phyloP scores from a whole-genome alignment of 257 asterid species.

The Paulownia fortunei region DNA sequence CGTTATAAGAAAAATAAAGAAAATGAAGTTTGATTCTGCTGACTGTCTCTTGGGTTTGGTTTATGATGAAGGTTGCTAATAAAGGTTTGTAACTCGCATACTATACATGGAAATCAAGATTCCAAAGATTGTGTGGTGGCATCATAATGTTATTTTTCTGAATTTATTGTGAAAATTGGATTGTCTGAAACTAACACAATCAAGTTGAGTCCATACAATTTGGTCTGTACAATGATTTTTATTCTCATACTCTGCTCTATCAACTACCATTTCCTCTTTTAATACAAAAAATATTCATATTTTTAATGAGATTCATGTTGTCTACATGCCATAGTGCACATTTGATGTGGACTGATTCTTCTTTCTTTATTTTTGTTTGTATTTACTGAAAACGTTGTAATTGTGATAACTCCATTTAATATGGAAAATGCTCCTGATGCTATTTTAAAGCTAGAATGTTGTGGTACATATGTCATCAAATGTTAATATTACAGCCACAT shows the following conservation, averaged over 20 bases:
- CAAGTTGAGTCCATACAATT: not conserved
- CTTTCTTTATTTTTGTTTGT: not conserved
- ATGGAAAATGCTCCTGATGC: no score
- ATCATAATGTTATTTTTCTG: not conserved
- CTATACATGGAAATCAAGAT: not conserved
- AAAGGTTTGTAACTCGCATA: not conserved
- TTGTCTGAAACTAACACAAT: not conserved
- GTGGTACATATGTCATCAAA: no score
- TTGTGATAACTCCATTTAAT: no score
- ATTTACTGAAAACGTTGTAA: not conserved
- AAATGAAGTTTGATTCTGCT: constrained; percentile 7
- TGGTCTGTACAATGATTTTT: not conserved
- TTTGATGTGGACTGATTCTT: not conserved
- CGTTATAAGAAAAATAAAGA: not conserved
- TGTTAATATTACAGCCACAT: not conserved
- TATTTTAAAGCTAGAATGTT: no score
- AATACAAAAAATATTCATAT: not conserved
- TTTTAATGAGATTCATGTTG: no score
- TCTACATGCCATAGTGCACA: no score
- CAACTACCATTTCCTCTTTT: not conserved
- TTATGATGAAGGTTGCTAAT: not conserved
- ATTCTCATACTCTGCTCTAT: not conserved
- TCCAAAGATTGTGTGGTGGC: not conserved
- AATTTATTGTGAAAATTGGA: not conserved
- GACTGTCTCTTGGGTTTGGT: not conserved